phyloP scores from a whole-genome alignment of 73 alveolate species.

The Paramecium pentaurelia region DNA sequence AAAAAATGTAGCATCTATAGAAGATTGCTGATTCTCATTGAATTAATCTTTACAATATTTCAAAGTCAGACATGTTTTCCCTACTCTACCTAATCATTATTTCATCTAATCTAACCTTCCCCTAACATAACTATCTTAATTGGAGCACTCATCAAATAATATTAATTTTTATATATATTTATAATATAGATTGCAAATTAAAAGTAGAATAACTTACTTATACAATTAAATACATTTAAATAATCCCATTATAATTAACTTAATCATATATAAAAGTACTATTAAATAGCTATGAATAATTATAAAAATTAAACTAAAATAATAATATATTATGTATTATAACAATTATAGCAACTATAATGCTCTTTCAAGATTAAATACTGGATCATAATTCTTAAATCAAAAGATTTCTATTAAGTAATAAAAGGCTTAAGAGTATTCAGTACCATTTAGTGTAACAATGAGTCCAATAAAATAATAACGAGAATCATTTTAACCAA shows the following conservation, averaged over 20 bases:
- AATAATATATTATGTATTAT: not conserved
- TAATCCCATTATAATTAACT: not conserved
- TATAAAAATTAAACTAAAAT: not conserved
- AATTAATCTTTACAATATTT: slow-evolving; percentile 68
- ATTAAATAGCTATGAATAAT: not conserved
- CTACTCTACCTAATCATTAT: slow-evolving; percentile 74
- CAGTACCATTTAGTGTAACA: not conserved
- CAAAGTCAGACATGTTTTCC: slow-evolving; percentile 75
- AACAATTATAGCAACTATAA: not conserved
- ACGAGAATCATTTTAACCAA: not conserved
- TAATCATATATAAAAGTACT: too few relatives aligned
- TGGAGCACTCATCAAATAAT: not conserved
- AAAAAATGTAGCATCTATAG: slow-evolving; percentile 77
- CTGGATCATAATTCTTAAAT: not conserved
- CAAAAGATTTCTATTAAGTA: not conserved
- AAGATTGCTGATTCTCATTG: slow-evolving; percentile 70
- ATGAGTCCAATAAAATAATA: not conserved
- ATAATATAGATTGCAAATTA: not conserved
- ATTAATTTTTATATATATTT: not conserved
- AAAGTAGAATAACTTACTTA: not conserved
- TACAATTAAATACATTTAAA: not conserved
- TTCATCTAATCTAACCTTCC: slow-evolving; percentile 70
- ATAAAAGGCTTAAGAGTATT: not conserved
- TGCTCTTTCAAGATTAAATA: not conserved
- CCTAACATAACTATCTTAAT: not conserved